Percentiles rank a stretch among this genome's conserved stretches.
Conservation (phyloP, 2,329 filamentous ascomycete species). For the Xylariomycetidae sp. region DNA sequence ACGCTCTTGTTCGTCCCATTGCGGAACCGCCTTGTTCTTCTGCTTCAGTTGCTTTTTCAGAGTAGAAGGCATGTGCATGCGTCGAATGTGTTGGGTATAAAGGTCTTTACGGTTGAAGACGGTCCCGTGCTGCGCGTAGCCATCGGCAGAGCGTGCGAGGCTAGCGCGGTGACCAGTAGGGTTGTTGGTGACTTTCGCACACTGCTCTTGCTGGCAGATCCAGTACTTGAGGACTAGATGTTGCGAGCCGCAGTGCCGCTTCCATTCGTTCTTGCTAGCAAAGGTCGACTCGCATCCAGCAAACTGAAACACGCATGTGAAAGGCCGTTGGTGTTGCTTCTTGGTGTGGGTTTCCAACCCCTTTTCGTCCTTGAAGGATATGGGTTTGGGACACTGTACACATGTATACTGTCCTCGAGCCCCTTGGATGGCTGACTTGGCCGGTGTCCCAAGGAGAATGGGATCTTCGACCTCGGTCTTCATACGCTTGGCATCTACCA, state of each 20-base stretch:
- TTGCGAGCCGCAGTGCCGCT: conserved; percentile 75
- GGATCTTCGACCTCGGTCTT: conserved; percentile 17
- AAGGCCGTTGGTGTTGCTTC: conserved; percentile 53
- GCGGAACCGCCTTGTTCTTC: conserved; percentile 27
- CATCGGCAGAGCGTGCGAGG: too few species aligned
- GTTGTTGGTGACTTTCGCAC: conserved; percentile 31
- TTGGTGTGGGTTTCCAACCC: conserved; percentile 45
- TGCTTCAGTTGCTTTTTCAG: conserved; percentile 32
- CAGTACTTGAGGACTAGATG: conserved; percentile 72
- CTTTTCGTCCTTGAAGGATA: conserved; percentile 40
- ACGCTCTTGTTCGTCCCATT: conserved; percentile 50
- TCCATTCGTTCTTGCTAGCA: conserved; percentile 89
- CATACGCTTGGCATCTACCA: conserved; percentile 16
- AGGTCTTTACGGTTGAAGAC: conserved; percentile 88
- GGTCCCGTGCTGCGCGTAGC: conserved; percentile 53
- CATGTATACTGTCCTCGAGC: conserved; percentile 26
- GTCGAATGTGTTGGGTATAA: conserved; percentile 79
- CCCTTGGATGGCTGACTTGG: conserved; percentile 18
- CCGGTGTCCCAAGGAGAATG: conserved; percentile 6
- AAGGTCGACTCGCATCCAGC: conserved; percentile 73
- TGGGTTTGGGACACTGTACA: conserved; percentile 28
- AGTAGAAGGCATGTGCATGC: conserved; percentile 65
- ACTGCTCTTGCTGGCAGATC: conserved; percentile 63
- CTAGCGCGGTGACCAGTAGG: conserved; percentile 9
- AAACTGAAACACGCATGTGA: conserved; percentile 70